phyloP scores from a whole-genome alignment of 2,329 filamentous ascomycete species.

The Magnaporthiopsis incrustans region DNA sequence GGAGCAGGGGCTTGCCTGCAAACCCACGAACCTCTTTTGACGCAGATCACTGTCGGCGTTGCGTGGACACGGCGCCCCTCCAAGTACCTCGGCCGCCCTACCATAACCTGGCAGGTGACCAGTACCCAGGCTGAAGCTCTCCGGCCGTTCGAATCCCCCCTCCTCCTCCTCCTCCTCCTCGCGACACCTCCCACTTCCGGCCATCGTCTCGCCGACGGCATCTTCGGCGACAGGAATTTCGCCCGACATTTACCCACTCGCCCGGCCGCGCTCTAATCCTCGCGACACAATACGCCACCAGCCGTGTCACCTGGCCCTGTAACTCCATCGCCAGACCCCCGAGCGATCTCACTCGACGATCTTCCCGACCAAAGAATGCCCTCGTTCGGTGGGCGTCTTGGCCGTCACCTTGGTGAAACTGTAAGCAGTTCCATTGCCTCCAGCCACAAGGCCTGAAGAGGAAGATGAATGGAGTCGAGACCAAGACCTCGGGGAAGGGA shows the following conservation, averaged over 20 bases:
- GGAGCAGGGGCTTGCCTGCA: not conserved
- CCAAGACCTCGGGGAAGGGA: not conserved
- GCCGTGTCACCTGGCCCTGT: too few species aligned
- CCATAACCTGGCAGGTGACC: not conserved
- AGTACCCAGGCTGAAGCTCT: too few species aligned
- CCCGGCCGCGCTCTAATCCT: not conserved
- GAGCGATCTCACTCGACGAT: too few species aligned
- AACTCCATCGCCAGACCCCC: too few species aligned
- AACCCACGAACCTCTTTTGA: not conserved
- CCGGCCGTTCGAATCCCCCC: not conserved
- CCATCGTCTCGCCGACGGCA: not conserved
- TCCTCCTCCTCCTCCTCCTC: too few species aligned
- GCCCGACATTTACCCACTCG: not conserved
- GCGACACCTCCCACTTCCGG: not conserved
- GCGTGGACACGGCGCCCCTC: too few species aligned
- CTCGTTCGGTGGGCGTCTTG: conserved; percentile 26
- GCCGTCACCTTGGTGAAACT: conserved; percentile 39
- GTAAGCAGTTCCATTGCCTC: conserved; percentile 25
- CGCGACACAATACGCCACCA: too few species aligned
- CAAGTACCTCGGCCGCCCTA: not conserved
- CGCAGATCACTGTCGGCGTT: not conserved
- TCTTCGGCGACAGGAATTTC: not conserved
- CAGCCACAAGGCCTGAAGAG: conserved; percentile 13
- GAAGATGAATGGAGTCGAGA: not conserved
- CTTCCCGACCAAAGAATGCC: not conserved